Evolutionary conservation across 768 basidiomycete species (phyloP).

Genomic region (Lentinus brumalis): DNA sequence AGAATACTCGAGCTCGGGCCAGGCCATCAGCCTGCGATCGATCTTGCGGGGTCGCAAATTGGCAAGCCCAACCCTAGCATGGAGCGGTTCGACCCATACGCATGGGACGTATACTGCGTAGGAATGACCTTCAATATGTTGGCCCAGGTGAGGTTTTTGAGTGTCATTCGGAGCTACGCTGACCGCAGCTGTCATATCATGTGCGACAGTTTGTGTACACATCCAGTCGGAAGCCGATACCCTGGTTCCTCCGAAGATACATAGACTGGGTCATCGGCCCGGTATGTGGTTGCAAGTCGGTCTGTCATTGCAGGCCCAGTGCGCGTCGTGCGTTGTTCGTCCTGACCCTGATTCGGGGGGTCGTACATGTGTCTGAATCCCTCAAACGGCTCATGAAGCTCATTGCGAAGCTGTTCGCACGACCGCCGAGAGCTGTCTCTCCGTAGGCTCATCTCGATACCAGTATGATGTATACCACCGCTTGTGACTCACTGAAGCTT

Average conservation of each 20-base stretch:
- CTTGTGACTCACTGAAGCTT: too few relatives aligned
- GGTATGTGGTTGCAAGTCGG: background rate
- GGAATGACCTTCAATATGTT: background rate
- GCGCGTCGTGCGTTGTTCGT: background rate
- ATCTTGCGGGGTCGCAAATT: background rate
- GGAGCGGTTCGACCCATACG: constrained; percentile 6
- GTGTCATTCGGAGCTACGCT: background rate
- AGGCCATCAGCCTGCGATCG: background rate
- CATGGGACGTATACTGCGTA: constrained; percentile 11
- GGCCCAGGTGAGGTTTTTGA: background rate
- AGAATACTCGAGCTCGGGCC: background rate
- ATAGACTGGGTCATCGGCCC: background rate
- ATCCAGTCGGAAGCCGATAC: background rate
- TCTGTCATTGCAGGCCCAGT: background rate
- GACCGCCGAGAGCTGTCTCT: too few relatives aligned
- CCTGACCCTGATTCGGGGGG: background rate
- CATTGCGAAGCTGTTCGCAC: too few relatives aligned
- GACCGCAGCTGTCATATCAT: background rate
- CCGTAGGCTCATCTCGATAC: too few relatives aligned
- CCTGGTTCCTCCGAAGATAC: background rate
- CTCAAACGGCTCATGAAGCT: too few relatives aligned
- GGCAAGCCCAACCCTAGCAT: background rate
- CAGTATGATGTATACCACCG: too few relatives aligned
- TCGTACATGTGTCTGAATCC: too few relatives aligned
- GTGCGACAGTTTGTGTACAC: background rate